Percentiles rank a stretch among this genome's conserved stretches.
phyloP scores from a whole-genome alignment of 2,329 filamentous ascomycete species.

The Emergomyces africanus region DNA sequence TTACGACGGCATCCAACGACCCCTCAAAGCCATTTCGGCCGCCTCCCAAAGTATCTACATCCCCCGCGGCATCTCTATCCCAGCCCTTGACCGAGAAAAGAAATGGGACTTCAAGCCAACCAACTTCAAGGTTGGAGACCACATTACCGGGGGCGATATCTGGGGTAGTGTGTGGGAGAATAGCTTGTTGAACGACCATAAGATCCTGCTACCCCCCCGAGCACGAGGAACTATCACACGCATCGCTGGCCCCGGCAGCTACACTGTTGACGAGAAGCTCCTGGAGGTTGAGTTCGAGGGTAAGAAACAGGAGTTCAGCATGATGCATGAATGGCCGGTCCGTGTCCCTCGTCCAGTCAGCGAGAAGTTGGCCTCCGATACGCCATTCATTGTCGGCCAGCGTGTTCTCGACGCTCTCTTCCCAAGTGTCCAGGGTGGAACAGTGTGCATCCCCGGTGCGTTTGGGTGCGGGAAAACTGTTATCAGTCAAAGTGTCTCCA shows the following conservation, averaged over 20 bases:
- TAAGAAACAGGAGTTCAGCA: slow-evolving; percentile 82
- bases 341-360: slow-evolving; percentile 85
- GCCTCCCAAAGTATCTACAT: slow-evolving; percentile 88
- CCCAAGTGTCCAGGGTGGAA: slow-evolving; percentile 92
- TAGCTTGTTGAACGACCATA: slow-evolving; percentile 85
- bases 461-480: slow-evolving; percentile 99
- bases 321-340: slow-evolving; percentile 99
- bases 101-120: slow-evolving; percentile 92
- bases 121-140: slow-evolving; percentile 83
- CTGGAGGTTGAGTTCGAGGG: slow-evolving; percentile 96
- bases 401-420: slow-evolving; percentile 93
- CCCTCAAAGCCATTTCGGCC: slow-evolving; percentile 70
- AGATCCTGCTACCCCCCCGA: slow-evolving; percentile 80
- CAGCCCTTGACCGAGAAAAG: slow-evolving; percentile 77
- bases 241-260: slow-evolving; percentile 79
- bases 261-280: slow-evolving; percentile 88
- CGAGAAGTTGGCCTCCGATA: slow-evolving; percentile 80
- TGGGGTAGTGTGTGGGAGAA: slow-evolving; percentile 95
- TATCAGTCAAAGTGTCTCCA: slow-evolving; percentile 96
- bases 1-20: slow-evolving; percentile 97
- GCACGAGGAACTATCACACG: slow-evolving; percentile 85
- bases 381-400: slow-evolving; percentile 92
- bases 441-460: slow-evolving; percentile 93
- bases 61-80: slow-evolving; percentile 78
- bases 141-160: slow-evolving; percentile 91